Conservation (phyloP, 148 eudicot genomes). For the Mesembryanthemum crystallinum region DNA sequence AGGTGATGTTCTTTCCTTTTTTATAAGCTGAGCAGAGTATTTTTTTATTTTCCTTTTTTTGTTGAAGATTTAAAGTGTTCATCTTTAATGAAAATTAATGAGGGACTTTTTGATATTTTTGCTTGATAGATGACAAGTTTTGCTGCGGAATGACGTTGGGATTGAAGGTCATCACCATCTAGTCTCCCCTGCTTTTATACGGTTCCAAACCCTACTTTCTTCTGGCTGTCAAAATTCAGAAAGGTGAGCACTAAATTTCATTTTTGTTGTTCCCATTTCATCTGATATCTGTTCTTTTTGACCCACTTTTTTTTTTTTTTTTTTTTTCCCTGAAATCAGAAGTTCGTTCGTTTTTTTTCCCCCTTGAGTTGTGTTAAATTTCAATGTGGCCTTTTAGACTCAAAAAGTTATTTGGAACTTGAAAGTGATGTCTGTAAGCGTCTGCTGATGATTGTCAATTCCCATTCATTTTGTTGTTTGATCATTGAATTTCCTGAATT, state of each 20-base stretch:
- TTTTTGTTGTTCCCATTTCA: background rate
- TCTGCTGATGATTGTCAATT: slow-evolving; percentile 23
- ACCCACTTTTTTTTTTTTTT: background rate
- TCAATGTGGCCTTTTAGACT: slow-evolving; percentile 9
- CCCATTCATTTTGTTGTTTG: background rate
- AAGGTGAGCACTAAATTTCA: no score
- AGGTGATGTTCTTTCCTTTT: background rate
- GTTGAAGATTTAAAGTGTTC: background rate
- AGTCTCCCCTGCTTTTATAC: slow-evolving; percentile 4
- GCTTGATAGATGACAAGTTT: background rate
- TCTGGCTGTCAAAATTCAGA: no score
- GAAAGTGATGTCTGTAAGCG: background rate
- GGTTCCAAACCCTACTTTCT: background rate
- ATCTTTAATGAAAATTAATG: background rate
- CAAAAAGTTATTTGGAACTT: slow-evolving; percentile 14
- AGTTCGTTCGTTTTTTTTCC: background rate
- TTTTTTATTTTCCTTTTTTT: background rate
- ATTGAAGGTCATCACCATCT: background rate
- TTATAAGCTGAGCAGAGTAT: background rate
- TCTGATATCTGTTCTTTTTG: background rate
- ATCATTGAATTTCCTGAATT: background rate
- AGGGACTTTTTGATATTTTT: background rate
- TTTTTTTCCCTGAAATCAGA: background rate
- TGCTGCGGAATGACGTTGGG: background rate
- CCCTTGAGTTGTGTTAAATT: slow-evolving; percentile 11